Evolutionary conservation across 2,329 filamentous ascomycete species (phyloP), one percentile per base, ranked within the genome.

Genomic region (Lasiodiplodia theobromae): DNA sequence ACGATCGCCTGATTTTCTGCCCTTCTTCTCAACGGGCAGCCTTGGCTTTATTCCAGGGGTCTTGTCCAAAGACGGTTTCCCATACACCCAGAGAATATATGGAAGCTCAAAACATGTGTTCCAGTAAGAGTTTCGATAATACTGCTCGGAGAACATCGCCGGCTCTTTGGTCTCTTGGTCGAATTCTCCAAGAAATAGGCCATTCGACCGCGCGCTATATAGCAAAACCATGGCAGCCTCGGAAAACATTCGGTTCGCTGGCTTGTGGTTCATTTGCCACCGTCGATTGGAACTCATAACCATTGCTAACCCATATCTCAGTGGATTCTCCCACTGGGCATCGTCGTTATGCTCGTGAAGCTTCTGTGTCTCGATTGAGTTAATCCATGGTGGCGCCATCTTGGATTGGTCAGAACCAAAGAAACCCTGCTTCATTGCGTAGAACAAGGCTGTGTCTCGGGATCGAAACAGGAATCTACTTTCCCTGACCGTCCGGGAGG

Each of bases 101-200:
- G 69, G 57, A 14, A 70, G 21, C 18, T 70, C 69, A 18, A 70
- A 70, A 18, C 21, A 6, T 34, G 40, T 2, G 8, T 10, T 34
- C 67, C 67, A 68, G 31, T 66, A 69, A 38, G 10, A 52, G 23
- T 69, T 58, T 2, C 31, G 21, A 3, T 25, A 2, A 2, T 1
- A 1, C 23, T 21, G 1, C 21, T 65, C 34, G 1, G 14, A 12
- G 23, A 34, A 53, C 0, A 23, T 49, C 11, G 11, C 28, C 7
- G 51, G 49, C 0, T 56, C 51, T n/a, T 21, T 21, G 6, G 5
- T 57, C 28, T 44, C 23, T 3, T 4, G 12, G 10, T 54, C 14
- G 3, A 66, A 11, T 2, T 10, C 7, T 7, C 64, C 64, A 12
- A 25, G 51, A 21, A 56, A 57, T 1, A 66, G 37, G 1, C 64